Percentiles rank a stretch among this genome's conserved stretches.
These are phyloP conservation scores for Metschnikowia henanensis DNA, from an alignment of 805 yeast species.

Conservation along the genomic window DNA sequence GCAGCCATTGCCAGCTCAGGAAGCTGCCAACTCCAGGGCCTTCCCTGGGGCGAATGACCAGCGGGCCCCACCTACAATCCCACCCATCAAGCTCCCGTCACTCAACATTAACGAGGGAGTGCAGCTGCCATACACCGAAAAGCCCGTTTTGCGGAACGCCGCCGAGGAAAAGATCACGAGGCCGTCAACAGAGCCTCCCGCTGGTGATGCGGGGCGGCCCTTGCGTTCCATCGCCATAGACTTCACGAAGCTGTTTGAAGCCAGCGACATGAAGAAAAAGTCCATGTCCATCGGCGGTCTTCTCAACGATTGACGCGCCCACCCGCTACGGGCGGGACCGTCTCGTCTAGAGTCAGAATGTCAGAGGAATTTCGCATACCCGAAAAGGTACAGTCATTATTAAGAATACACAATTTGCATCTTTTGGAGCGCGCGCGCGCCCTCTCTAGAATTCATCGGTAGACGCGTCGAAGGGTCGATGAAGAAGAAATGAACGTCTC, in stretches of 20 bases:
- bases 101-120: constrained; percentile 7
- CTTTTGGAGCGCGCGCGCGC: too few species aligned
- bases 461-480: too few species aligned
- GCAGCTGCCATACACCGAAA: neutral
- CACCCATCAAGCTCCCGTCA: constrained; percentile 17
- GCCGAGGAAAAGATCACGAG: neutral
- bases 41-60: neutral
- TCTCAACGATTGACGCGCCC: constrained; percentile 28
- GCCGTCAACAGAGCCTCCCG: neutral
- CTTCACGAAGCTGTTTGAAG: constrained; percentile 18
- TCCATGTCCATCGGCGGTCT: constrained; percentile 42
- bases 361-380: too few species aligned
- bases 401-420: too few species aligned
- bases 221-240: constrained; percentile 19
- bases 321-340: too few species aligned
- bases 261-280: constrained; percentile 17
- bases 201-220: neutral
- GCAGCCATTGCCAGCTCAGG: neutral
- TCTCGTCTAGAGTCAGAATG: too few species aligned
- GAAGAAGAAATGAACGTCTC: too few species aligned
- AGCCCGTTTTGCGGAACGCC: neutral
- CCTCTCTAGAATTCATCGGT: too few species aligned
- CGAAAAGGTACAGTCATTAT: too few species aligned
- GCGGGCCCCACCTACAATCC: neutral
- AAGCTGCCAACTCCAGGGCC: neutral